Conservation (phyloP, 352 stramenopile species). For the Aphanomyces stellatus region DNA sequence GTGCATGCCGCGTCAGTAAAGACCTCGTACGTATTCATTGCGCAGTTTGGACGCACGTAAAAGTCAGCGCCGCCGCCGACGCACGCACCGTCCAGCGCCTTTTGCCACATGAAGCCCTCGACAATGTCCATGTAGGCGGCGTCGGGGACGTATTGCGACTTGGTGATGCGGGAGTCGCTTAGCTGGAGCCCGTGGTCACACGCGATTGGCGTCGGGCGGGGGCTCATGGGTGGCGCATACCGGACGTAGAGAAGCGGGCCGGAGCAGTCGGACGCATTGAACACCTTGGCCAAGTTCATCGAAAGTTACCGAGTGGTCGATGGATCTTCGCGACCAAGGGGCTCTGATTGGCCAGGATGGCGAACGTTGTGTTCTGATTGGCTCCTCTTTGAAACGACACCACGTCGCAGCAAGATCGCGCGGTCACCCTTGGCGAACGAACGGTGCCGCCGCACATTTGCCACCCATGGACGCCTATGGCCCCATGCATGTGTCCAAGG, state of each 20-base stretch:
- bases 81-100: background rate
- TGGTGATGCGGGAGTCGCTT: background rate
- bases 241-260: background rate
- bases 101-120: background rate
- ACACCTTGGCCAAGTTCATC: too few relatives aligned
- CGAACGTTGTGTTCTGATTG: too few relatives aligned
- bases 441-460: too few relatives aligned
- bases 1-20: background rate
- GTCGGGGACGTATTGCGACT: background rate
- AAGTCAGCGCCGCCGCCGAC: background rate
- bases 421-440: too few relatives aligned
- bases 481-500: too few relatives aligned
- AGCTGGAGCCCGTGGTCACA: background rate
- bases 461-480: too few relatives aligned
- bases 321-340: too few relatives aligned
- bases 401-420: too few relatives aligned
- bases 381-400: too few relatives aligned
- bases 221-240: background rate
- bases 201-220: background rate
- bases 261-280: background rate
- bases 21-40: background rate
- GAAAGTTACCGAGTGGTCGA: too few relatives aligned
- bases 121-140: background rate
- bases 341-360: too few relatives aligned
- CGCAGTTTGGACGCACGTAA: background rate